Evolutionary conservation across 31 red algal species (phyloP), one percentile per base, ranked within the genome.

Genomic region (Endocladia muricata): DNA sequence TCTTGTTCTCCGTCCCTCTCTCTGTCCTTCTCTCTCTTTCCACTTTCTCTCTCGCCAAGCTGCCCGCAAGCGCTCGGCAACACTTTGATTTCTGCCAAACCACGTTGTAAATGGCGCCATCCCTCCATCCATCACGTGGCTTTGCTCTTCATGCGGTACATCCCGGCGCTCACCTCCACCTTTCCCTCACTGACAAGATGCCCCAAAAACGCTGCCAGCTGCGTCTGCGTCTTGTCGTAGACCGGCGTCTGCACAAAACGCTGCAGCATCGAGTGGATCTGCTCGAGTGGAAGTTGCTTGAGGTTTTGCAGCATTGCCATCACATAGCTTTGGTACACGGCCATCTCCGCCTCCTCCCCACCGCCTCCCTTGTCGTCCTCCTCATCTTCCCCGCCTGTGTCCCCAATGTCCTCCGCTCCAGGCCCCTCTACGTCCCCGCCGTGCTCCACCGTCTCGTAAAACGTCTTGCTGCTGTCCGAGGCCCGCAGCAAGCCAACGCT

Each of bases 221-320:
- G 83, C 19, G 59, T 38, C 49, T 93, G 55, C 4, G 89, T 93
- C 47, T 88, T 93, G 38, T 93, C 89, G 29, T 87, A 93, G n/a
- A 68, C 69, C 1, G 89, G 85, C 2, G 78, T 74, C 76, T 79
- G 63, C 19, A 76, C 58, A 70, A 86, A 88, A 37, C 84, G 61
- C 26, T 81, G 77, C 30, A 96, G 58, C 74, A 96, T 80, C 32
- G 60, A 74, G 64, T 96, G 93, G 42, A 96, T 96, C 51, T 88
- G 81, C 41, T 96, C 93, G 48, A 96, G 52, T 35, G 93, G 64
- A 51, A 96, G 37, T 47, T 80, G 58, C 36, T 91, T 84, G 22
- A 96, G 74, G 61, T 91, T 96, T 42, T 76, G 70, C 55, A 96
- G 73, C 82, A 96, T 96, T 3, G 87, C 93, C 48, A 91, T 66